Percentiles rank a stretch among this genome's conserved stretches.
Conservation (phyloP, 2,329 filamentous ascomycete species). For the Diaporthe humulicola region DNA sequence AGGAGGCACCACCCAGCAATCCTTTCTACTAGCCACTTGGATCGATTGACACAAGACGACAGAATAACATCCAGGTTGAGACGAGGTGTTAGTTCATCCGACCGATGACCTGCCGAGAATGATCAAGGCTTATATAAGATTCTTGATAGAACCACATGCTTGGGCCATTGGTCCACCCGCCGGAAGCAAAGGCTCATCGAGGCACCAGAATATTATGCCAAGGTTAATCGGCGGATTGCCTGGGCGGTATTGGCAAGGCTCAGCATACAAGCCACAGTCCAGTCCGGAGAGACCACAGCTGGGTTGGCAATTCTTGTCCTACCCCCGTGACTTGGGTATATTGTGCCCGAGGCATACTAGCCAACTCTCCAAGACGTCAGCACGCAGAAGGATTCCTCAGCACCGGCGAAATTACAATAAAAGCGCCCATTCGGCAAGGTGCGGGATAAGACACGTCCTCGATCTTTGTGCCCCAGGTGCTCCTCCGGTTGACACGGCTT, state of each 20-base stretch:
- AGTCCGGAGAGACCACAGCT: constrained; percentile 4
- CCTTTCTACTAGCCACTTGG: neutral
- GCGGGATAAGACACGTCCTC: neutral
- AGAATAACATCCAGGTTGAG: neutral
- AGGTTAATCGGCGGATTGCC: constrained; percentile 13
- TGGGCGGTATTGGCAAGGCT: constrained; percentile 26
- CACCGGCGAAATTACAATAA: neutral
- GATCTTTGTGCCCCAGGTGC: neutral
- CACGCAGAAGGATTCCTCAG: neutral
- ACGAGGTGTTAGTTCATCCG: neutral
- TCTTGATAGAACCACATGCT: constrained; percentile 6
- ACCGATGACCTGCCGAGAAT: neutral
- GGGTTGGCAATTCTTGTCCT: constrained; percentile 13
- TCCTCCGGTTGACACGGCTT: neutral
- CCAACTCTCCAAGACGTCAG: neutral
- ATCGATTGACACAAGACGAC: neutral
- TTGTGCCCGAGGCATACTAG: constrained; percentile 18
- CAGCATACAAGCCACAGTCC: constrained; percentile 18
- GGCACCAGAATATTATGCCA: constrained; percentile 9
- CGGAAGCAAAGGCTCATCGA: constrained; percentile 18
- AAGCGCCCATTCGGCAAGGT: neutral
- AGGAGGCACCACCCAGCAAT: neutral
- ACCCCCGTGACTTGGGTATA: constrained; percentile 19
- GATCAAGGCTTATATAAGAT: constrained; percentile 23
- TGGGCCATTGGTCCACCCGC: neutral